Conservation (phyloP, 768 basidiomycete species). For the Lanmaoa pseudosensibilis region DNA sequence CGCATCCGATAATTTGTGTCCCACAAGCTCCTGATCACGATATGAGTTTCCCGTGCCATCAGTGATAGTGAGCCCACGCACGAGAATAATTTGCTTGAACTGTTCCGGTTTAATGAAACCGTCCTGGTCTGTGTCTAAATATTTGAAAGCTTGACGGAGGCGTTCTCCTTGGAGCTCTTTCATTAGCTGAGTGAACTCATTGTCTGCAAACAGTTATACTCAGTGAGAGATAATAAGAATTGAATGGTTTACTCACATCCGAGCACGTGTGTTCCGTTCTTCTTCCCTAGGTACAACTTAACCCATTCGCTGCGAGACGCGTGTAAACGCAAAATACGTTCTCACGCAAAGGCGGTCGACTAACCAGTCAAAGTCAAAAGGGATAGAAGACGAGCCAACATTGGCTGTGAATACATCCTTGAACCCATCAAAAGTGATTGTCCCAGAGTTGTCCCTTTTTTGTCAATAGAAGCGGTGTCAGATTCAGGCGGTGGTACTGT, state of each 20-base stretch:
- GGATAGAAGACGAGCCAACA: slow-evolving; percentile 75
- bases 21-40: slow-evolving; percentile 77
- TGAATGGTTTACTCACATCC: slow-evolving; percentile 63
- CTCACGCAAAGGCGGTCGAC: slow-evolving; percentile 10
- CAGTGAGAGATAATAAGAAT: slow-evolving; percentile 2
- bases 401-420: slow-evolving; percentile 86
- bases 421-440: slow-evolving; percentile 93
- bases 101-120: slow-evolving; percentile 93
- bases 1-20: slow-evolving; percentile 94
- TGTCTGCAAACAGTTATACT: slow-evolving; percentile 50
- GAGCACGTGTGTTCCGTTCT: slow-evolving; percentile 85
- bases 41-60: background rate
- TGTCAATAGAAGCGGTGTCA: slow-evolving; percentile 8
- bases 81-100: slow-evolving; percentile 93
- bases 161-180: slow-evolving; percentile 98
- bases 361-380: slow-evolving; percentile 94
- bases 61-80: slow-evolving; percentile 37
- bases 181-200: slow-evolving; percentile 98
- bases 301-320: slow-evolving; percentile 76
- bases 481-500: background rate
- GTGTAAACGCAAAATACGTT: slow-evolving; percentile 2
- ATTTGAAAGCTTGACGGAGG: slow-evolving; percentile 92
- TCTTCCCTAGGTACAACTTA: slow-evolving; percentile 92
- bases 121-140: slow-evolving; percentile 85
- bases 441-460: slow-evolving; percentile 82